Conservation (phyloP, 2,329 filamentous ascomycete species). For the Trichophyton verrucosum region DNA sequence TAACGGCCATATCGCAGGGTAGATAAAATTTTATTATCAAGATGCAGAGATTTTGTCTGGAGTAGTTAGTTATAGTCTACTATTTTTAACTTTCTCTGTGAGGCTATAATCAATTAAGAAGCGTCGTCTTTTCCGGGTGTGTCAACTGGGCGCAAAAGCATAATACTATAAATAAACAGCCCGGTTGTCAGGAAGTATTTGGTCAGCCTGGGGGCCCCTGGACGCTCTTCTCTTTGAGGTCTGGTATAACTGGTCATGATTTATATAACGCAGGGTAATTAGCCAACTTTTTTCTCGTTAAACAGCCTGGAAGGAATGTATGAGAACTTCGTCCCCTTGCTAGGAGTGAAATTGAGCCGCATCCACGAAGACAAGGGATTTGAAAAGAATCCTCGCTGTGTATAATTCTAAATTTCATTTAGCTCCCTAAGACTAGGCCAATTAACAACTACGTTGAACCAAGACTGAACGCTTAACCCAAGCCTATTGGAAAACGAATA, state of each 20-base stretch:
- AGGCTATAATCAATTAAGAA: neutral
- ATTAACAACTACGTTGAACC: neutral
- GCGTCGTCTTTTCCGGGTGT: neutral
- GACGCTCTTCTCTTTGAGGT: too few relatives aligned
- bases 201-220: neutral
- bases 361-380: neutral
- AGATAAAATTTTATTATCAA: neutral
- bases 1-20: neutral
- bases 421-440: too few relatives aligned
- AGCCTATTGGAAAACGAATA: neutral
- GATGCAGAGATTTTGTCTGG: neutral
- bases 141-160: neutral
- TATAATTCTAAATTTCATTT: too few relatives aligned
- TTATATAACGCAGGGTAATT: neutral
- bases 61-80: neutral
- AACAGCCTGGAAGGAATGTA: neutral
- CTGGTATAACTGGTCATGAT: neutral
- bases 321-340: neutral
- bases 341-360: neutral
- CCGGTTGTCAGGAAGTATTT: neutral
- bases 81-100: neutral
- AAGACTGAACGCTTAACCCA: neutral
- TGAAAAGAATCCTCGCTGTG: neutral
- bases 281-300: too few relatives aligned
- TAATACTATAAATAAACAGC: neutral